Percentiles rank a stretch among this genome's conserved stretches.
These are phyloP conservation scores for Scedosporium aurantiacum DNA, from an alignment of 2,329 filamentous ascomycete species.

Conservation along the genomic window DNA sequence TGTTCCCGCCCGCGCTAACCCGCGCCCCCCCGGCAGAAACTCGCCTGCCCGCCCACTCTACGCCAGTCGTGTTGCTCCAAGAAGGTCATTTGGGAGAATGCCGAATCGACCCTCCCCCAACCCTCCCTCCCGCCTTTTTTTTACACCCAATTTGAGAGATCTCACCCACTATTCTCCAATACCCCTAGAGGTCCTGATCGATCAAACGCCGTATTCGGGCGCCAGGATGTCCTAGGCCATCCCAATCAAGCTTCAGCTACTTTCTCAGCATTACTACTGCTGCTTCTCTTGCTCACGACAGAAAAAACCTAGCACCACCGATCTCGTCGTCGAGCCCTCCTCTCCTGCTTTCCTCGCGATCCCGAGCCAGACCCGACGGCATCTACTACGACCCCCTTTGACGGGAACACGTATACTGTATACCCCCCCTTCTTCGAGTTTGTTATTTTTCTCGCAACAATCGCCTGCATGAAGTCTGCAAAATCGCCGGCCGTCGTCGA, in stretches of 20 bases:
- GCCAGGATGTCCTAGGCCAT: constrained; percentile 13
- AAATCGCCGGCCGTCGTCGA: constrained; percentile 33
- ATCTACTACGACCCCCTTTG: neutral
- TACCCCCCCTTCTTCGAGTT: neutral
- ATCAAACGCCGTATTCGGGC: neutral
- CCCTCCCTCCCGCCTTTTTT: constrained; percentile 1
- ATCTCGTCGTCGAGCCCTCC: neutral
- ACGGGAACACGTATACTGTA: neutral
- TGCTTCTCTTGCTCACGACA: neutral
- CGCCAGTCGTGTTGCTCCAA: neutral
- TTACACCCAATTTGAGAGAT: neutral
- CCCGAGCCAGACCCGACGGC: neutral
- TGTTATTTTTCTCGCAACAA: neutral
- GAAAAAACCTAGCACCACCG: constrained; percentile 2
- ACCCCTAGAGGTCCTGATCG: neutral
- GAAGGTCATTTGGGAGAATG: constrained; percentile 4
- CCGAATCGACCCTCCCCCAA: neutral
- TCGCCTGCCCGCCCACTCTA: constrained; percentile 3
- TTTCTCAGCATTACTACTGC: constrained; percentile 3
- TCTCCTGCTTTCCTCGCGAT: neutral
- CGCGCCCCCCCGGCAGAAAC: constrained; percentile 6
- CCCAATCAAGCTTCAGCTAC: constrained; percentile 8
- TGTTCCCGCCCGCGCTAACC: neutral
- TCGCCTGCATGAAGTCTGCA: constrained; percentile 41
- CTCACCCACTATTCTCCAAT: neutral